Percentiles rank a stretch among this genome's conserved stretches.
These are phyloP conservation scores for Hypsizygus marmoreus DNA, from an alignment of 768 basidiomycete species.

Conservation along the genomic window DNA sequence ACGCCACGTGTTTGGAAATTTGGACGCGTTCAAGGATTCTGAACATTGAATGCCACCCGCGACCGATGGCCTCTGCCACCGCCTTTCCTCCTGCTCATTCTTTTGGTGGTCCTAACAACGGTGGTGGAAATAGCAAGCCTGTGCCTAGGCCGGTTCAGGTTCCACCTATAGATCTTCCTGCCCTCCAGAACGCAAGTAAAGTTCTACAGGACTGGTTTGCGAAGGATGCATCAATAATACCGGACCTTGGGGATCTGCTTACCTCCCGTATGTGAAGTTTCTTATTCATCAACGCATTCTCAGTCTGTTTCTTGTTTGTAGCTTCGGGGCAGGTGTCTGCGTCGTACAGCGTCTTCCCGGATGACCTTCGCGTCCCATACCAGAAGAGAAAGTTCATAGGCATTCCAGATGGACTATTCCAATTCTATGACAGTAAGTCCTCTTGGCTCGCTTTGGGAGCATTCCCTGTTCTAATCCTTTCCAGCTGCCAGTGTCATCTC, in stretches of 20 bases:
- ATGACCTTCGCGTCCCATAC: constrained; percentile 78
- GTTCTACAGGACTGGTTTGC: constrained; percentile 68
- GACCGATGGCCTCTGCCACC: constrained; percentile 22
- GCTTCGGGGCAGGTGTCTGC: constrained; percentile 70
- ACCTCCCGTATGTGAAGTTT: constrained; percentile 49
- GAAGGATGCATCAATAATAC: constrained; percentile 74
- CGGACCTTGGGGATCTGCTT: constrained; percentile 73
- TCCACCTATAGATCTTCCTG: constrained; percentile 55
- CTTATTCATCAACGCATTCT: constrained; percentile 1
- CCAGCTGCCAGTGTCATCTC: constrained; percentile 69
- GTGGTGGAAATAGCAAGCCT: constrained; percentile 1
- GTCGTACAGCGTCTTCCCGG: constrained; percentile 76
- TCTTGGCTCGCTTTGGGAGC: too few relatives aligned
- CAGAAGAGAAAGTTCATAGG: constrained; percentile 75
- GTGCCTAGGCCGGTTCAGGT: constrained; percentile 25
- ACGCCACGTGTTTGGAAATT: constrained; percentile 8
- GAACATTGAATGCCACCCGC: constrained; percentile 3
- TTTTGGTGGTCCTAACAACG: constrained; percentile 9
- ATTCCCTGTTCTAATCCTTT: constrained; percentile 8
- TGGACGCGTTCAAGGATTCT: constrained; percentile 11
- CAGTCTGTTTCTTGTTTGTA: constrained; percentile 26
- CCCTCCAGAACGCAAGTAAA: constrained; percentile 66
- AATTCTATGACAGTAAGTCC: constrained; percentile 72
- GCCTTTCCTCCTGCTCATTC: constrained; percentile 20
- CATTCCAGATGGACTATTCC: constrained; percentile 78